A percentile compares a stretch with the other conserved stretches of the same genome.
Conservation (phyloP, 2,329 filamentous ascomycete genomes). For the Leptoxyphium fumago region DNA sequence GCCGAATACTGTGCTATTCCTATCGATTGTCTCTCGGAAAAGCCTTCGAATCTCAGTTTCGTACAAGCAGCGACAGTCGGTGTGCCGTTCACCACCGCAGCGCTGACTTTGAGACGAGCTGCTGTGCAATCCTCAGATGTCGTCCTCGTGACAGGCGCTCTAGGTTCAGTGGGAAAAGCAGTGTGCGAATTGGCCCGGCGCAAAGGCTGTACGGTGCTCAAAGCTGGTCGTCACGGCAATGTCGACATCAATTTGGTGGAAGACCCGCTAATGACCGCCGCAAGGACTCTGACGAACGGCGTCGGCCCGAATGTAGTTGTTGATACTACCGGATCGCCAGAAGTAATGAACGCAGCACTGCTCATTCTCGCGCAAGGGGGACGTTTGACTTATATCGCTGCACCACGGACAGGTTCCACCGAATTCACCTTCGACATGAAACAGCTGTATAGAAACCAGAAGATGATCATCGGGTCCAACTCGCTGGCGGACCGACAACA, state of each 20-base stretch:
- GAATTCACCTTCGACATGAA: constrained; percentile 1
- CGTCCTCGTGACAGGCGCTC: constrained; percentile 18
- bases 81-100: constrained; percentile 17
- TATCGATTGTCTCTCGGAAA: constrained; percentile 8
- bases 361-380: no score
- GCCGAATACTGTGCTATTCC: constrained; percentile 15
- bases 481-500: neutral
- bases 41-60: constrained; percentile 9
- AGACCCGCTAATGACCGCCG: constrained; percentile 4
- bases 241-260: constrained; percentile 8
- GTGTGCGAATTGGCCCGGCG: constrained; percentile 12
- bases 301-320: constrained; percentile 12
- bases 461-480: constrained; percentile 1
- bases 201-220: constrained; percentile 15
- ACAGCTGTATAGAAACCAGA: constrained; percentile 1
- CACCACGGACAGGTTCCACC: neutral
- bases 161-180: constrained; percentile 16
- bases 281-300: constrained; percentile 5
- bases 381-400: no score
- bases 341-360: no score
- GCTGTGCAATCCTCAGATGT: constrained; percentile 8
- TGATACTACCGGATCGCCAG: constrained; percentile 8
- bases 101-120: constrained; percentile 11
- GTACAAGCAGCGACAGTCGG: constrained; percentile 17
- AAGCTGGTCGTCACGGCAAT: constrained; percentile 9